Conservation (phyloP, 805 yeast species). For the Tetrapisispora pingtungensis region DNA sequence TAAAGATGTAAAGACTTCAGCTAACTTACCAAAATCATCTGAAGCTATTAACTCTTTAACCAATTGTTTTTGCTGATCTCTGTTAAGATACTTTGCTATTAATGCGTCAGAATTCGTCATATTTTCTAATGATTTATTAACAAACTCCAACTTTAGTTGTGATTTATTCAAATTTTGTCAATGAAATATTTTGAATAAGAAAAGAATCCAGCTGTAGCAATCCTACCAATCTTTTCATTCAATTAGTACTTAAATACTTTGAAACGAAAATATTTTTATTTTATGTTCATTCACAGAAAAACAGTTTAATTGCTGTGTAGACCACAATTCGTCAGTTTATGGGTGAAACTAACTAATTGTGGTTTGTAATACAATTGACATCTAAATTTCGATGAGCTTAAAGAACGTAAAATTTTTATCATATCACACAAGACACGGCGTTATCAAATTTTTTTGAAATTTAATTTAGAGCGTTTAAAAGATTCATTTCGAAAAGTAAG, state of each 20-base stretch:
- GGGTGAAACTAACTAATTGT: no score
- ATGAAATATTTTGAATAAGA: no score
- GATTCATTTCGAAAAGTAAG: not conserved
- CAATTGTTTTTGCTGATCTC: slow-evolving; percentile 6
- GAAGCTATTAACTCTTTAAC: slow-evolving; percentile 2
- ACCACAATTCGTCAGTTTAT: no score
- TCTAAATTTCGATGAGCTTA: not conserved
- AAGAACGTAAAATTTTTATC: not conserved
- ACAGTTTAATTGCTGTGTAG: no score
- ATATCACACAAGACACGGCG: not conserved
- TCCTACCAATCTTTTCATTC: no score
- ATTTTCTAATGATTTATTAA: not conserved
- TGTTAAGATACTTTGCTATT: not conserved
- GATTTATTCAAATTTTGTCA: no score
- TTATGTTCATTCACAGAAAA: no score
- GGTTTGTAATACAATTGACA: no score
- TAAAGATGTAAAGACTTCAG: not conserved
- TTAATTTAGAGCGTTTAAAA: not conserved
- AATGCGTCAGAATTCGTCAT: not conserved
- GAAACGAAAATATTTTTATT: no score
- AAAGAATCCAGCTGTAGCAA: no score
- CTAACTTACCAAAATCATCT: not conserved
- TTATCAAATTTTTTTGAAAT: not conserved
- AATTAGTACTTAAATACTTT: no score
- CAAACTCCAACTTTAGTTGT: no score